Percentiles rank a stretch among this genome's conserved stretches.
Evolutionary conservation across 495 filamentous ascomycete species (phyloP).

Genomic region (Trichoderma orchidacearum): DNA sequence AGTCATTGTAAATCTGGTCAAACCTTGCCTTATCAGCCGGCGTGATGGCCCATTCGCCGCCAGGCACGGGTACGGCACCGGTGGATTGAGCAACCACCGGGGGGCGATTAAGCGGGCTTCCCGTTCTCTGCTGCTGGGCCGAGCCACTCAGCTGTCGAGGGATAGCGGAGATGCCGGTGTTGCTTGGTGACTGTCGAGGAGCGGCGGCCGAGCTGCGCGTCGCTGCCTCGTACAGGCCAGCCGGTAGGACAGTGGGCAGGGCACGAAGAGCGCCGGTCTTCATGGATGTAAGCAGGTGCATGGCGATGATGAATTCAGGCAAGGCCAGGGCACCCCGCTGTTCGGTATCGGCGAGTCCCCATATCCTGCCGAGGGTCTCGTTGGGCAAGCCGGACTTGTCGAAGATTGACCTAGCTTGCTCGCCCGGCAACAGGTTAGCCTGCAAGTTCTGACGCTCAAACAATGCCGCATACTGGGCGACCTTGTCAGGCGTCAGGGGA

Average conservation of each 20-base stretch:
- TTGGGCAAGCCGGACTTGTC: constrained; percentile 84
- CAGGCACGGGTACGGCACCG: constrained; percentile 45
- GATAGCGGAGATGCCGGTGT: constrained; percentile 23
- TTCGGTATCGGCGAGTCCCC: constrained; percentile 86
- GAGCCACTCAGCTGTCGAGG: constrained; percentile 33
- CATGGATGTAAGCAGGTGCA: constrained; percentile 88
- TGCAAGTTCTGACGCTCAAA: constrained; percentile 60
- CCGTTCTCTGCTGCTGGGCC: constrained; percentile 35
- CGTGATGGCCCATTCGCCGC: constrained; percentile 68
- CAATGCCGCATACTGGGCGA: constrained; percentile 66
- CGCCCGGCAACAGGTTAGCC: constrained; percentile 55
- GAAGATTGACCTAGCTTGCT: constrained; percentile 86
- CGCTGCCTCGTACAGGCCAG: constrained; percentile 84
- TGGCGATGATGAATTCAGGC: constrained; percentile 94
- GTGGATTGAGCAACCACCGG: constrained; percentile 20
- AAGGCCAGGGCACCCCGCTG: constrained; percentile 77
- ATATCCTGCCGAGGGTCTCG: constrained; percentile 81
- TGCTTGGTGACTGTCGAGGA: constrained; percentile 22
- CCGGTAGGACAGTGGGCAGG: constrained; percentile 70
- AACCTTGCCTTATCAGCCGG: constrained; percentile 75
- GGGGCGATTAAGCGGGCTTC: constrained; percentile 55
- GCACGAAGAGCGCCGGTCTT: constrained; percentile 69
- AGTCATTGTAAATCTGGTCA: constrained; percentile 65
- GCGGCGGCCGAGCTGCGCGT: constrained; percentile 45
- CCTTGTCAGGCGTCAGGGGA: constrained; percentile 77